phyloP scores from a whole-genome alignment of 1,139 yeast genomes.

The Magnusiomyces tetraspermus region DNA sequence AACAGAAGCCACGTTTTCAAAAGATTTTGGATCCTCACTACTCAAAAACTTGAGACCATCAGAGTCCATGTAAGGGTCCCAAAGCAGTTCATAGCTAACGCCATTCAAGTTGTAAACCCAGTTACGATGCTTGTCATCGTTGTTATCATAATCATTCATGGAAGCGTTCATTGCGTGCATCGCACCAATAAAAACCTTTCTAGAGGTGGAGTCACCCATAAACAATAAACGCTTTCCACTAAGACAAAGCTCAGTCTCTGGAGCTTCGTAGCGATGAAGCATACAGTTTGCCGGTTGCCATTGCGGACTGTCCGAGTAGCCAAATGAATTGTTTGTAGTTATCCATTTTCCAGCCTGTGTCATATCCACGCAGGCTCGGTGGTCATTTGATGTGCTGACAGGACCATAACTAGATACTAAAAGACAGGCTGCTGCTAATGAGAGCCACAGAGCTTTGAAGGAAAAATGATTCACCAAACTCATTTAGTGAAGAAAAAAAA shows the following conservation, averaged over 20 bases:
- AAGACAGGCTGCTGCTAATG: too few species aligned
- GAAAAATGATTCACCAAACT: too few species aligned
- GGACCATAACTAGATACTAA: too few species aligned
- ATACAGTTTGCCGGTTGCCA: conserved; percentile 23
- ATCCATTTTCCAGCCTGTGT: conserved; percentile 1
- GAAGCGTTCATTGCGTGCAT: conserved; percentile 17
- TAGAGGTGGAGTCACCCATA: conserved; percentile 22
- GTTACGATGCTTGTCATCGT: conserved; percentile 17
- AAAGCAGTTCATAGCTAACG: conserved; percentile 18
- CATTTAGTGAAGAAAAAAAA: too few species aligned
- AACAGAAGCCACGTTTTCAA: neutral
- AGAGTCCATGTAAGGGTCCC: conserved; percentile 21
- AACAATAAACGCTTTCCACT: conserved; percentile 17
- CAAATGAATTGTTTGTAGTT: conserved; percentile 9
- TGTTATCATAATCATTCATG: conserved; percentile 9
- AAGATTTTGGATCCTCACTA: neutral
- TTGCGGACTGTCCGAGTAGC: neutral
- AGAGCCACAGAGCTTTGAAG: too few species aligned
- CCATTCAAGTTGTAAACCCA: conserved; percentile 13
- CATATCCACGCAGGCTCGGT: neutral
- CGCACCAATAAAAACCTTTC: conserved; percentile 20
- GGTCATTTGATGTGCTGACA: neutral
- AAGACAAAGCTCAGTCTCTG: conserved; percentile 18
- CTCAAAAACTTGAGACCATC: conserved; percentile 6
- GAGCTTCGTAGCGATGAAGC: conserved; percentile 17